phyloP scores from a whole-genome alignment of 495 filamentous ascomycete genomes.

The Massariosphaeria phaeospora region DNA sequence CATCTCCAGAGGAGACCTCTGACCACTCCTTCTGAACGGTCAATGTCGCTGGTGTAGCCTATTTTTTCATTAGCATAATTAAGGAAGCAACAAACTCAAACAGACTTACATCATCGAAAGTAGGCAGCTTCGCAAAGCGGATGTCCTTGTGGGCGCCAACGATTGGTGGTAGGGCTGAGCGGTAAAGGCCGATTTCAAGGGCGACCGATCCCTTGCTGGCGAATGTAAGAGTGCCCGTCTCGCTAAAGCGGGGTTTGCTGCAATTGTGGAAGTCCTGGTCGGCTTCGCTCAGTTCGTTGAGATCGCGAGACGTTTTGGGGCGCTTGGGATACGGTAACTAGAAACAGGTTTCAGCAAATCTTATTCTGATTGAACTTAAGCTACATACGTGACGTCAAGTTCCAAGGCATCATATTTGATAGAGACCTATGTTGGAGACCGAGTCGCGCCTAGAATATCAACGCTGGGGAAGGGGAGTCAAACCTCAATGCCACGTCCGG shows the following conservation, averaged over 20 bases:
- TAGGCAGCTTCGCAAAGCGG: constrained; percentile 50
- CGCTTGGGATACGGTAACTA: constrained; percentile 86
- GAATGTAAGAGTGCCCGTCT: constrained; percentile 66
- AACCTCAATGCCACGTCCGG: constrained; percentile 67
- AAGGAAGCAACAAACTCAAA: neutral
- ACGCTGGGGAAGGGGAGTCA: constrained; percentile 47
- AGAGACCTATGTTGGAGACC: constrained; percentile 33
- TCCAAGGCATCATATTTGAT: constrained; percentile 29
- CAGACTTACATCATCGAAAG: constrained; percentile 41
- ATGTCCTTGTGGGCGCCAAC: constrained; percentile 48
- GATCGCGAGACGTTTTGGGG: constrained; percentile 57
- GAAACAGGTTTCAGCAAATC: constrained; percentile 47
- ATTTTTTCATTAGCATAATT: constrained; percentile 28
- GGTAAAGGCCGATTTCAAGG: constrained; percentile 36
- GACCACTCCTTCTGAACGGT: constrained; percentile 43
- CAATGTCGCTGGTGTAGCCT: constrained; percentile 40
- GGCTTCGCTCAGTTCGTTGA: constrained; percentile 53
- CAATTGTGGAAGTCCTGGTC: constrained; percentile 59
- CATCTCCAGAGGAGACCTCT: constrained; percentile 38
- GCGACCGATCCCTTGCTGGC: constrained; percentile 37
- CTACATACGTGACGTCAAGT: constrained; percentile 50
- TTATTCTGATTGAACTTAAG: constrained; percentile 43
- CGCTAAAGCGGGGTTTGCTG: constrained; percentile 75
- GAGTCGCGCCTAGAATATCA: constrained; percentile 39
- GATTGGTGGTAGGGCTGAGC: constrained; percentile 39